Percentiles rank a stretch among this genome's conserved stretches.
Evolutionary conservation across 2,329 filamentous ascomycete genomes (phyloP).

Genomic region (Phyllosticta paracitricarpa): DNA sequence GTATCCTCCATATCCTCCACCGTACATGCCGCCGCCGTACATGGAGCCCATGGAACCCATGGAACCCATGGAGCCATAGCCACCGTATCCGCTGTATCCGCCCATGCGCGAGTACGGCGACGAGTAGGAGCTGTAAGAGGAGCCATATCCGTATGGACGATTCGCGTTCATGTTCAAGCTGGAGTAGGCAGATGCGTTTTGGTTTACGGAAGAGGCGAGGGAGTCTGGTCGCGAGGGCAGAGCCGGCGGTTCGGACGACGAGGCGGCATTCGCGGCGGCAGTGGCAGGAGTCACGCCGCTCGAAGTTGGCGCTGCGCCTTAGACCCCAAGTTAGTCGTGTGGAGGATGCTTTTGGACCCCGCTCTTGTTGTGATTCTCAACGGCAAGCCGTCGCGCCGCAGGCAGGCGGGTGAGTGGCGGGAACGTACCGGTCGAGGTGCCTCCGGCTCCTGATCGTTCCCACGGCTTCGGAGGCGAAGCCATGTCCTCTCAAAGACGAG

Average conservation of each 20-base stretch:
- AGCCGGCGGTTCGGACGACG: constrained; percentile 46
- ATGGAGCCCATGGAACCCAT: constrained; percentile 36
- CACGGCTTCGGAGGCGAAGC: constrained; percentile 92
- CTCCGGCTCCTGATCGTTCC: constrained; percentile 65
- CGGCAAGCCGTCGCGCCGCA: not conserved
- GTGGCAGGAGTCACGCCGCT: constrained; percentile 33
- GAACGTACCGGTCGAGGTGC: constrained; percentile 14
- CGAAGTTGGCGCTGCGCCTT: constrained; percentile 31
- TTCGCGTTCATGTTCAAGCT: constrained; percentile 42
- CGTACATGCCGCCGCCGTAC: constrained; percentile 30
- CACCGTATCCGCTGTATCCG: constrained; percentile 29
- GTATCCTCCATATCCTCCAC: constrained; percentile 30
- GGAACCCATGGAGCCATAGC: constrained; percentile 30
- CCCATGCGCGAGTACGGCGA: constrained; percentile 47
- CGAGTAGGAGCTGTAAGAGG: constrained; percentile 43
- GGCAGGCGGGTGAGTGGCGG: not conserved
- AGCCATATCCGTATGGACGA: constrained; percentile 42
- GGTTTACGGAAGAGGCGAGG: constrained; percentile 70
- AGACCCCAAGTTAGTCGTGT: constrained; percentile 3
- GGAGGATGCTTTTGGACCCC: not conserved
- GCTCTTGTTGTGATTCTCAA: not conserved
- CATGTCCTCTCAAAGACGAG: constrained; percentile 31
- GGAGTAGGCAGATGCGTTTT: constrained; percentile 78
- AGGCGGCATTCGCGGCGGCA: constrained; percentile 31
- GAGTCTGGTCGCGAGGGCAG: constrained; percentile 74